A percentile compares a stretch with the other conserved stretches of the same genome.
Conservation (phyloP, 352 stramenopile species). For the Globisporangium paddicum region DNA sequence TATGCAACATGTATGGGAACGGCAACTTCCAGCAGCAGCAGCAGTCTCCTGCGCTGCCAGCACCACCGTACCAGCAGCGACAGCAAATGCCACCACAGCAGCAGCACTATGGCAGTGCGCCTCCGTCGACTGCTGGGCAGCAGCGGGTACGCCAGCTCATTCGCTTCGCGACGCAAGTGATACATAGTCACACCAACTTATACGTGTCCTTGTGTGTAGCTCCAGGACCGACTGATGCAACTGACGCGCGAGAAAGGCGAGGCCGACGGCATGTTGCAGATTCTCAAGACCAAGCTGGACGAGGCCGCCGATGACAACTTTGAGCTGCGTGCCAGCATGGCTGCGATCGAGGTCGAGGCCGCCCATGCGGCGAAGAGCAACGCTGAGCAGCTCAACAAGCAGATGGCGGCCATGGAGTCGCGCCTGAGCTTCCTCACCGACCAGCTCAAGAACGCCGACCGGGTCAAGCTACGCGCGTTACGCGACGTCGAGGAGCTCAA, state of each 20-base stretch:
- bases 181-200: too few relatives aligned
- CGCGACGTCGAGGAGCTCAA: constrained; percentile 55
- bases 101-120: background rate
- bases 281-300: constrained; percentile 39
- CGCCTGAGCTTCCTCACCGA: constrained; percentile 44
- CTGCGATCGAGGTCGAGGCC: constrained; percentile 46
- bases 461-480: constrained; percentile 39
- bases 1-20: constrained; percentile 4
- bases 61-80: background rate
- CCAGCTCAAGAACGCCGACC: constrained; percentile 57
- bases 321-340: constrained; percentile 48
- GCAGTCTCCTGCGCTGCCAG: background rate
- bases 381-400: constrained; percentile 33
- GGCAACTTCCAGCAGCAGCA: constrained; percentile 8
- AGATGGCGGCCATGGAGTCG: constrained; percentile 50
- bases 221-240: constrained; percentile 29
- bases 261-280: constrained; percentile 45
- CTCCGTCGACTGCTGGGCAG: background rate
- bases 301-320: constrained; percentile 62
- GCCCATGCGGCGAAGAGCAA: constrained; percentile 34
- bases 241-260: constrained; percentile 52
- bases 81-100: background rate
- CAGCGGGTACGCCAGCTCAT: background rate
- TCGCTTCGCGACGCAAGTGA: background rate
- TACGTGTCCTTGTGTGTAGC: constrained; percentile 1